Evolutionary conservation across 73 alveolate genomes (phyloP), one percentile per base, ranked within the genome.

Genomic region (Paramecium caudatum): DNA sequence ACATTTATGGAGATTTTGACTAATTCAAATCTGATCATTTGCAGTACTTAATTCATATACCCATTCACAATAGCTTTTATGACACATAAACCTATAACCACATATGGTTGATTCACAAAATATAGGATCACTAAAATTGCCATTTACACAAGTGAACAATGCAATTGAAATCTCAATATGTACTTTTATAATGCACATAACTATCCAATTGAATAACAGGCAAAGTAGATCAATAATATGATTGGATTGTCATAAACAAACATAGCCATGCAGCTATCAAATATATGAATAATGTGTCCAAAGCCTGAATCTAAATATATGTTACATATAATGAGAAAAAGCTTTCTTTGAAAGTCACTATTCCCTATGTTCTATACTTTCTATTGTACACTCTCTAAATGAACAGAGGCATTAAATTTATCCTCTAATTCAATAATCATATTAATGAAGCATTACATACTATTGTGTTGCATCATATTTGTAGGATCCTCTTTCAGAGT

Each of bases 181-280:
- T 55, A 55, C 13, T 55, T 55, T 9, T 55, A 27, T 27, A 55
- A 19, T 6, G 80, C 80, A 4, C 8, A 16, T 9, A 55, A 55
- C 12, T 55, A 10, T 10, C 80, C 80, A 10, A 55, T 9, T 55
- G 80, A 9, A 55, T 23, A 55, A 55, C 80, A 55, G 23, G 25
- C 80, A 55, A 55, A 55, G 30, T 55, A 55, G 23, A 23, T 23
- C 30, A 55, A 55, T 10, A 55, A 43, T 55, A 55, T 55, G 23
- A 55, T 27, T 55, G 80, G 80, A 55, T 55, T 55, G 12, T 55
- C 80, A 55, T 55, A 55, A 19, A 21, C 80, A 55, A 55, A 55
- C 80, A 55, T 55, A 55, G 80, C 80, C 0, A 55, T 55, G 9
- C 80, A 55, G 16, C 80, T 55, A 10, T 55, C 80, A 10, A 49